Conservation (phyloP, 805 yeast species). For the Kluyveromyces nonfermentans region DNA sequence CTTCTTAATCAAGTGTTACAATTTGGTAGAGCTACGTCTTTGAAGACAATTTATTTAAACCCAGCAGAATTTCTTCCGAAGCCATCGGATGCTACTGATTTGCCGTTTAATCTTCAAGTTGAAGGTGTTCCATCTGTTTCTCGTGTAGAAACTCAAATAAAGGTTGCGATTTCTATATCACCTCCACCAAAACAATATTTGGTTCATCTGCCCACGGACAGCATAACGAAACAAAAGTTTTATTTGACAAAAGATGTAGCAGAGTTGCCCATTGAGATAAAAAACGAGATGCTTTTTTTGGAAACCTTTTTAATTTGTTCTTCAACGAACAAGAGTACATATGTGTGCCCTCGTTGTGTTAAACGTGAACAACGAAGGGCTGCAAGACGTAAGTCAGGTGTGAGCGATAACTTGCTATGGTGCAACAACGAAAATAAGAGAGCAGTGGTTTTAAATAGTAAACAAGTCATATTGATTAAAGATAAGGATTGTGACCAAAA, state of each 20-base stretch:
- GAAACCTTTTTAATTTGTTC: constrained; percentile 77
- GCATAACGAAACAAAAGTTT: constrained; percentile 79
- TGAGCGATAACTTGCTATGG: constrained; percentile 69
- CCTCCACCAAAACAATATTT: constrained; percentile 72
- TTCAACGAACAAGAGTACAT: constrained; percentile 43
- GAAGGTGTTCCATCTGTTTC: constrained; percentile 68
- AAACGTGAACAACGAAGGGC: constrained; percentile 93
- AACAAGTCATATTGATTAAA: constrained; percentile 58
- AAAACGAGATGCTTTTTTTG: constrained; percentile 49
- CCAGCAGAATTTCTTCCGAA: constrained; percentile 19
- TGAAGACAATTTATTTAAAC: constrained; percentile 13
- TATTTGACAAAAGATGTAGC: constrained; percentile 43
- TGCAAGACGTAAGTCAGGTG: constrained; percentile 78
- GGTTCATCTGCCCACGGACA: constrained; percentile 76
- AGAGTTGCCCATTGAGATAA: constrained; percentile 37
- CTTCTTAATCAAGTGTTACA: constrained; percentile 12
- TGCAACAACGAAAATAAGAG: constrained; percentile 63
- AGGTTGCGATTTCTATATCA: constrained; percentile 53
- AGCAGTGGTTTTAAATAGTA: constrained; percentile 85
- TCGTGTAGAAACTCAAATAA: constrained; percentile 93
- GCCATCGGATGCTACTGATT: constrained; percentile 12
- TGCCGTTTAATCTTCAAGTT: constrained; percentile 42
- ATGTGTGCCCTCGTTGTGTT: constrained; percentile 81
- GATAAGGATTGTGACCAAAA: constrained; percentile 16
- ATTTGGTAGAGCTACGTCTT: constrained; percentile 18